Evolutionary conservation across 2,329 filamentous ascomycete species (phyloP), one percentile per base, ranked within the genome.

Genomic region (Paracamarosporium sp.): DNA sequence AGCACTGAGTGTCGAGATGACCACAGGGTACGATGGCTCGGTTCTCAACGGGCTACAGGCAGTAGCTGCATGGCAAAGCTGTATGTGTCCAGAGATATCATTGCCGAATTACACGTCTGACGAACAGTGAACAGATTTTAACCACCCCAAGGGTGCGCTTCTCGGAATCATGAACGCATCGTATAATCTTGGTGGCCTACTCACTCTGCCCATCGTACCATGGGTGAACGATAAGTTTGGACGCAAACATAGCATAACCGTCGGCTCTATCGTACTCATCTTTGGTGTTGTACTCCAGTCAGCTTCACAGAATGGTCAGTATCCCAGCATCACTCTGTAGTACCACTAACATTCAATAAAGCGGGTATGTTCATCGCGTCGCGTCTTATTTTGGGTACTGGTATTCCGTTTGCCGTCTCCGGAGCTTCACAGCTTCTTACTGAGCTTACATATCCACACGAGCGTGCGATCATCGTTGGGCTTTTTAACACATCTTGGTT

Each of bases 1-100:
- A 5, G 40, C 35, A 20, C 30, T 50, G 6, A 24, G 33, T 4
- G 41, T 25, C 4, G 47, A 50, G n/a, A 40, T 22, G 47, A 50
- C 47, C 4, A 24, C 30, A 5, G 47, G 47, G 2, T 50, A 40
- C 20, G 47, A 50, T 24, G 33, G 33, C 6, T 50, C 47, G 12
- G 41, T 50, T 24, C 40, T 50, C 35, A 50, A 50, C 11, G 30
- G 30, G 5, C 31, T 50, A 13, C 47, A 50, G 17, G 47, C 47
- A 9, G 33, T 50, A 2, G 33, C 47, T 2, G 40, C 47, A 22
- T 50, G 47, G 47, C 20, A 40, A 1, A 15, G 30, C 5, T 50
- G 47, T 40, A 28, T 6, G 47, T 40, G n/a, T n/a, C n/a, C 12
- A n/a, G n/a, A n/a, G n/a, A n/a, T 27, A n/a, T 15, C 15, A 24